Conservation (phyloP, 2,329 filamentous ascomycete species). For the Capronia epimyces region DNA sequence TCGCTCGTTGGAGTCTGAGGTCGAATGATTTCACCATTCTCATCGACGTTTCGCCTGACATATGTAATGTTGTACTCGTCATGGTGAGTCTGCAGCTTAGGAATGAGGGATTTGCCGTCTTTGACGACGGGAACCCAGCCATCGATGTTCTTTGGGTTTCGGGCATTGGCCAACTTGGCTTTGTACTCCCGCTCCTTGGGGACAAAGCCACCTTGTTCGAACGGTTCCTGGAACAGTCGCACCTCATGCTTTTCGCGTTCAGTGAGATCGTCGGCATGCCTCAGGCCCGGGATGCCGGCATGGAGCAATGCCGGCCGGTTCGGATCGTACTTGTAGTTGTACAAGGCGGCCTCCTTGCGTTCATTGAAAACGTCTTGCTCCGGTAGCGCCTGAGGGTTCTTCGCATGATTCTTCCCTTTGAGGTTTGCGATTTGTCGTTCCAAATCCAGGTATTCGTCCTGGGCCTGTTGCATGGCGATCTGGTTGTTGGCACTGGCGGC, state of each 20-base stretch:
- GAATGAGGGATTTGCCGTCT: conserved; percentile 30
- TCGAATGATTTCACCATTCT: conserved; percentile 21
- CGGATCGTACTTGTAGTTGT: conserved; percentile 54
- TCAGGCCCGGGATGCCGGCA: conserved; percentile 33
- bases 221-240: conserved; percentile 52
- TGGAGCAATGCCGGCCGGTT: conserved; percentile 33
- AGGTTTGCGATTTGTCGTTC: conserved; percentile 46
- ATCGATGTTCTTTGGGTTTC: conserved; percentile 35
- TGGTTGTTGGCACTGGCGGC: conserved; percentile 51
- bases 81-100: conserved; percentile 21
- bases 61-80: conserved; percentile 26
- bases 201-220: conserved; percentile 47
- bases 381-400: conserved; percentile 44
- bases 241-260: conserved; percentile 34
- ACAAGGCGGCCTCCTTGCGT: conserved; percentile 56
- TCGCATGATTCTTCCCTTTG: conserved; percentile 47
- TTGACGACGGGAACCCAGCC: conserved; percentile 38
- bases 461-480: conserved; percentile 49
- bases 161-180: conserved; percentile 37
- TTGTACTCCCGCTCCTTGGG: conserved; percentile 40
- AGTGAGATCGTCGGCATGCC: conserved; percentile 23
- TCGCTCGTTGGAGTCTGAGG: conserved; percentile 20
- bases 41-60: conserved; percentile 18
- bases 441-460: conserved; percentile 54
- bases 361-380: conserved; percentile 51